These are phyloP conservation scores for Pythium sp. DNA, from an alignment of 352 stramenopile genomes.

Conservation along the genomic window DNA sequence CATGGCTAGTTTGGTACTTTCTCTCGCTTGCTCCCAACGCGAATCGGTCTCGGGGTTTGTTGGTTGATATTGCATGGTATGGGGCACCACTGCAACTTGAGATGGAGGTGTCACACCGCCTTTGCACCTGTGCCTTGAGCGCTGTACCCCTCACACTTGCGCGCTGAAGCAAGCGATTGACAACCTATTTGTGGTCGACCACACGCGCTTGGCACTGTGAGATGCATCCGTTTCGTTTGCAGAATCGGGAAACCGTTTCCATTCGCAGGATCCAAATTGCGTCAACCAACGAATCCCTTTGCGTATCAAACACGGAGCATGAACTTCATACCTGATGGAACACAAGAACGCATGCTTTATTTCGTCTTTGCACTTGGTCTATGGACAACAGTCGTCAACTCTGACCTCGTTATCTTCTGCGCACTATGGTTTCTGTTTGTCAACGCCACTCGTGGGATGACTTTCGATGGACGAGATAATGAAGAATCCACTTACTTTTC, in stretches of 20 bases:
- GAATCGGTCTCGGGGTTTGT: constrained; percentile 5
- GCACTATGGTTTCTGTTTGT: neutral
- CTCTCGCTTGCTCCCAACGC: constrained; percentile 10
- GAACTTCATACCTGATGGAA: neutral
- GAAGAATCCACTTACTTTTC: constrained; percentile 14
- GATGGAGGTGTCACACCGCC: neutral
- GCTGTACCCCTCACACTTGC: neutral
- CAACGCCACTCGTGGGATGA: neutral
- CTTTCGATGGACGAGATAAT: neutral
- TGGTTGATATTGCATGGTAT: constrained; percentile 8
- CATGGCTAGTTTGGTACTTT: neutral
- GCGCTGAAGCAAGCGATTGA: neutral
- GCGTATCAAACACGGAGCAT: neutral
- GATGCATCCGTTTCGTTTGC: constrained; percentile 8
- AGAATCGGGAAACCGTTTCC: neutral
- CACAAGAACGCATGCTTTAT: constrained; percentile 7
- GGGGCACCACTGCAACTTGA: neutral
- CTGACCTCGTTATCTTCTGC: neutral
- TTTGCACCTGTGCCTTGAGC: neutral
- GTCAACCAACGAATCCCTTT: neutral
- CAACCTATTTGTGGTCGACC: neutral
- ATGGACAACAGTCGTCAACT: neutral
- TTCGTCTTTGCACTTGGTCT: constrained; percentile 7
- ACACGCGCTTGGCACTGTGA: neutral
- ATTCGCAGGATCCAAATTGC: neutral